Base-by-base conservation (phyloP, 768 basidiomycete genomes). In the Roridomyces roridus region DNA sequence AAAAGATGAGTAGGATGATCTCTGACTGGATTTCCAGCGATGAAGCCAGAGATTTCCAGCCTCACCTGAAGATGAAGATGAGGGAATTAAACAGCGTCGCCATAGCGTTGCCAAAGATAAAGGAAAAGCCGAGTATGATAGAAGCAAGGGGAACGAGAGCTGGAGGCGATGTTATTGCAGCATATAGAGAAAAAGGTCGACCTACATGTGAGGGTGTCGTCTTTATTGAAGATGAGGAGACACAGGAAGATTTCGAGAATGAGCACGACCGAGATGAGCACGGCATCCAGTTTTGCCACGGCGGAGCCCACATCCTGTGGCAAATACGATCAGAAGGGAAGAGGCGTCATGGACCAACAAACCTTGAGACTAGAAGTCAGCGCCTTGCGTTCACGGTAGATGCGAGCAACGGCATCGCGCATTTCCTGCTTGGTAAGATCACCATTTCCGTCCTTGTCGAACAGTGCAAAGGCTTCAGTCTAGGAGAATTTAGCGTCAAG, bases 381-480 rank as follows among this genome's bases (percentile, higher is more conserved):
- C 0, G 88, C 78, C 66, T 89, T 92, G 17, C 91, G 82, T 68
- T 93, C 91, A 44, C 82, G 78, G 65, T 93, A 93, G 41, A 92
- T 91, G 34, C 89, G 76, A 60, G 89, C 88, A 7, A 93, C 91
- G 2, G 88, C 88, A 65, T 90, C 88, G 29, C 91, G 82, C 89
- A 92, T 93, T 70, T 93, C 91, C 18, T 74, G 77, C 67, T 86
- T 91, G 3, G 78, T 80, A 43, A 92, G 88, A 62, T 92, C 91
- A 10, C 90, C 91, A 65, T 93, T 93, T n/a, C 80, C 85, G 67
- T 92, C 91, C 67, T 86, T 88, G 67, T 92, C 91, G 57, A 92
- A 92, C 6, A 91, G 59, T 12, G 76, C 72, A 60, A 92, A 92
- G 10, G 87, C 88, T 24, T 81, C 83, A 53, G 87, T 82, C 85